Percentiles rank a stretch among this genome's conserved stretches.
phyloP scores from a whole-genome alignment of 345 rosid species.

The Euphorbia lathyris region DNA sequence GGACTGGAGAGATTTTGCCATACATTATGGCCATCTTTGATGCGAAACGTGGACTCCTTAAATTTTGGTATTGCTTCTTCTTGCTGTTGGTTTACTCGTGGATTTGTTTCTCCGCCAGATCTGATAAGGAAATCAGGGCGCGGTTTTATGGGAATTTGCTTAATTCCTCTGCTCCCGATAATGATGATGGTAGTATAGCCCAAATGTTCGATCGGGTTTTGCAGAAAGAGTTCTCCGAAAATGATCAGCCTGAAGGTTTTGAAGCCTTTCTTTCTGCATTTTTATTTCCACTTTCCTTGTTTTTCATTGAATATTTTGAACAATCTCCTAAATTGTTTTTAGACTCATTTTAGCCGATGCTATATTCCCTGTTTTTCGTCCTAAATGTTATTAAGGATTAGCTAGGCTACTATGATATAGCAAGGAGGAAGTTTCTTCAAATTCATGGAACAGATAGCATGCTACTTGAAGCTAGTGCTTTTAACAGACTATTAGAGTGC shows the following conservation, averaged over 20 bases:
- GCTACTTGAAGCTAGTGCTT: not conserved
- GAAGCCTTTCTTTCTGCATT: slow-evolving; percentile 6
- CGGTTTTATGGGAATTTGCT: slow-evolving; percentile 84
- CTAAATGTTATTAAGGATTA: not conserved
- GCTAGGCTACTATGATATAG: not conserved
- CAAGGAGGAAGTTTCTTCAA: not conserved
- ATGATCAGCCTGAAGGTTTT: slow-evolving; percentile 86
- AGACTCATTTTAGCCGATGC: not conserved
- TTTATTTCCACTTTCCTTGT: not conserved
- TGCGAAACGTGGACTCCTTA: slow-evolving; percentile 32
- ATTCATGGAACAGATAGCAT: not conserved
- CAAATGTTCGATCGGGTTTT: slow-evolving; percentile 93
- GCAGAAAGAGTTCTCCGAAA: slow-evolving; percentile 89
- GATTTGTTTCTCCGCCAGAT: slow-evolving; percentile 48
- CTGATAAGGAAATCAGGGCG: slow-evolving; percentile 79
- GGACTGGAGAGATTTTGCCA: slow-evolving; percentile 10
- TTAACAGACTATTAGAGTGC: not conserved
- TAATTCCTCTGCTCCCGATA: slow-evolving; percentile 62
- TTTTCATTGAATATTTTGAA: not conserved
- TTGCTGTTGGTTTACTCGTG: slow-evolving; percentile 30
- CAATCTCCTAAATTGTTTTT: not conserved
- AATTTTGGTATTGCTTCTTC: slow-evolving; percentile 36
- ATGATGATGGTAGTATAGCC: slow-evolving; percentile 77
- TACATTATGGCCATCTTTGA: slow-evolving; percentile 23
- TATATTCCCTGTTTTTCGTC: not conserved